Conservation (phyloP, 176 grass and related monocot species). For the Aegilops sharonensis region DNA sequence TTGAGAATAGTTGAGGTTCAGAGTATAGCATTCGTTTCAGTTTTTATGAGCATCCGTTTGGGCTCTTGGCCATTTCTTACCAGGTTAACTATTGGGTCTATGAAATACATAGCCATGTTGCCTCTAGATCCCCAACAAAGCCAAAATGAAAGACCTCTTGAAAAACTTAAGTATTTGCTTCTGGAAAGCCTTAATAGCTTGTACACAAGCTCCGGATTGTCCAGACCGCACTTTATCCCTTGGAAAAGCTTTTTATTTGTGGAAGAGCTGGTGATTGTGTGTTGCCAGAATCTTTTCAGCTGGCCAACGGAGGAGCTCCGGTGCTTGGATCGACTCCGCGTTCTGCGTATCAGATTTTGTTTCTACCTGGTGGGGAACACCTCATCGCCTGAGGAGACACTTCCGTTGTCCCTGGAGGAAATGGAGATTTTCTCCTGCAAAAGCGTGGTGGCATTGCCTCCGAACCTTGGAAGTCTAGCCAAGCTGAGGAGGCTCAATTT, state of each 20-base stretch:
- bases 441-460: no score
- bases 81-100: neutral
- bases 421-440: no score
- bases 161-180: neutral
- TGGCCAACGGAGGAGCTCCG: neutral
- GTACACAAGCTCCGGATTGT: neutral
- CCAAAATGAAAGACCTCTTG: neutral
- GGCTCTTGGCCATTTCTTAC: neutral
- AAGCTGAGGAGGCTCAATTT: no score
- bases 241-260: neutral
- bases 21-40: neutral
- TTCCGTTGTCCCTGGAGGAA: no score
- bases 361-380: neutral
- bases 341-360: rapidly evolving
- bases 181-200: neutral
- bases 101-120: neutral
- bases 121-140: neutral
- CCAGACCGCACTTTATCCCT: neutral
- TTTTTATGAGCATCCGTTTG: neutral
- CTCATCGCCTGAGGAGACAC: neutral
- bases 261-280: rapidly evolving
- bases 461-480: no score
- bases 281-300: neutral
- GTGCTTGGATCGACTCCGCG: neutral
- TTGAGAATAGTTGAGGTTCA: neutral